A percentile compares a stretch with the other conserved stretches of the same genome.
phyloP scores from a whole-genome alignment of 2,329 filamentous ascomycete species.

The Fusarium sp. region DNA sequence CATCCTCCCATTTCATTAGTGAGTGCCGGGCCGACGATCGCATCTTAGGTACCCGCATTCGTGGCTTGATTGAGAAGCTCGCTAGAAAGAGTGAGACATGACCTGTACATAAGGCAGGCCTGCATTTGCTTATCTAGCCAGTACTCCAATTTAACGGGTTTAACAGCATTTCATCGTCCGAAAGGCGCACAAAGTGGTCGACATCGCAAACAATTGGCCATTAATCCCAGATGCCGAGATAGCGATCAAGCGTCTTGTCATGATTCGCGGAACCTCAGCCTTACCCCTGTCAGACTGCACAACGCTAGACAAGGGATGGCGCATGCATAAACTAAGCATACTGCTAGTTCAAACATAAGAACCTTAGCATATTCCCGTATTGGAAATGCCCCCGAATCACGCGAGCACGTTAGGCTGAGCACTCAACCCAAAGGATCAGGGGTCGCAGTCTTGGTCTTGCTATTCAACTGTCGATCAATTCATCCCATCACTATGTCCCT shows the following conservation, averaged over 20 bases:
- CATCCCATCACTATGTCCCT: neutral
- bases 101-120: neutral
- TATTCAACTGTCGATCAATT: slow-evolving; percentile 10
- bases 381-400: slow-evolving; percentile 30
- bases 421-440: neutral
- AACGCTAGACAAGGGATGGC: slow-evolving; percentile 11
- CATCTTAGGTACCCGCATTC: slow-evolving; percentile 1
- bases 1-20: neutral
- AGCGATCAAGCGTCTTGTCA: neutral
- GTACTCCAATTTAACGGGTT: neutral
- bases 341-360: slow-evolving; percentile 27
- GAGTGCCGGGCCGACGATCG: slow-evolving; percentile 7
- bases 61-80: slow-evolving; percentile 17
- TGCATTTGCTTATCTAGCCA: slow-evolving; percentile 1
- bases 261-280: slow-evolving; percentile 26
- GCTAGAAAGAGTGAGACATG: neutral
- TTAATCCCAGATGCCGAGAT: slow-evolving; percentile 16
- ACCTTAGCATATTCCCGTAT: slow-evolving; percentile 24
- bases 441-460: slow-evolving; percentile 8
- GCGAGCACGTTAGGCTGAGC: slow-evolving; percentile 1
- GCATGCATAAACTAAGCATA: slow-evolving; percentile 35
- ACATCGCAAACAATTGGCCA: slow-evolving; percentile 10
- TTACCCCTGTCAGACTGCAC: slow-evolving; percentile 5
- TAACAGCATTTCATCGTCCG: neutral
- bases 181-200: neutral